These are phyloP conservation scores for Melaleuca quinquenervia DNA, from an alignment of 345 rosid genomes.

Conservation along the genomic window DNA sequence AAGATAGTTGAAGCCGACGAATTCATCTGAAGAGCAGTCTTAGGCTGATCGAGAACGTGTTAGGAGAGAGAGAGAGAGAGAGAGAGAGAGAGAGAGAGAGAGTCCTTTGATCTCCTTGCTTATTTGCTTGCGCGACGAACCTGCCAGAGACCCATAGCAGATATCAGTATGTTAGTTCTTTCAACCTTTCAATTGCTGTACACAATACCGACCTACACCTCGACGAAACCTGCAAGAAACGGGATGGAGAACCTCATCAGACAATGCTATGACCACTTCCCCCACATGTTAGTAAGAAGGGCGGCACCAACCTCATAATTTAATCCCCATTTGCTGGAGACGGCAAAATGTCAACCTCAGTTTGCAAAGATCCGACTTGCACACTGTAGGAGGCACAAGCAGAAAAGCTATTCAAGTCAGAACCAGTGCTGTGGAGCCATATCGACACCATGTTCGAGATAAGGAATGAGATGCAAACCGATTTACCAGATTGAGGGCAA, in stretches of 20 bases:
- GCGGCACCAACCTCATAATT: neutral
- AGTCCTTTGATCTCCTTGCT: neutral
- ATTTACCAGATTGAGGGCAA: neutral
- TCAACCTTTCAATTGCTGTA: neutral
- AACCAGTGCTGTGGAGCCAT: neutral
- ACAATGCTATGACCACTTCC: neutral
- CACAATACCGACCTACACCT: neutral
- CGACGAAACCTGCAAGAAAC: neutral
- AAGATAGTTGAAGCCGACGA: neutral
- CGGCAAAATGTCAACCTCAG: neutral
- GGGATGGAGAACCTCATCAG: neutral
- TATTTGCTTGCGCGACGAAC: constrained; percentile 1
- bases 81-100: neutral
- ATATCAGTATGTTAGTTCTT: neutral
- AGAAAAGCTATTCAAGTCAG: neutral
- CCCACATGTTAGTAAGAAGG: neutral
- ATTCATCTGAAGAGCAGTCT: neutral
- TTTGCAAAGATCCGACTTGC: neutral
- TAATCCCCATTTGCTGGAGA: neutral
- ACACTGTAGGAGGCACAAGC: neutral
- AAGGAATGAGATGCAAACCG: neutral
- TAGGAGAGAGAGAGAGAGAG: neutral
- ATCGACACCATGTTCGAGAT: neutral
- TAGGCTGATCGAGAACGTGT: neutral
- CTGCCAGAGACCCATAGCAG: neutral